Percentiles rank a stretch among this genome's conserved stretches.
These are phyloP conservation scores for Helminthosporium solani DNA, from an alignment of 2,329 filamentous ascomycete genomes.

Conservation along the genomic window DNA sequence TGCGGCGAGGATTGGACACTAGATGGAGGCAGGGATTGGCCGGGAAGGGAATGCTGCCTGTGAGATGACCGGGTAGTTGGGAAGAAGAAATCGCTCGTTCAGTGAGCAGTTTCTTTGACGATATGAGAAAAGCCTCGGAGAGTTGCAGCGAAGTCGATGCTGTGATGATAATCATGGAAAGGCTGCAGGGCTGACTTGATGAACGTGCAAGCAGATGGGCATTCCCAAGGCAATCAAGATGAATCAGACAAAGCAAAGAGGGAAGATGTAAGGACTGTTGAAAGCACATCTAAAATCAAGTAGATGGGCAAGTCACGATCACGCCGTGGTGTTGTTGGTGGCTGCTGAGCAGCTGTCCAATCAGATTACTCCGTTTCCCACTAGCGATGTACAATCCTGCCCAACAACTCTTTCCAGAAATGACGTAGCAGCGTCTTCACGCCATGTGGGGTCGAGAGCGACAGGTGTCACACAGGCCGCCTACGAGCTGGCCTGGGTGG, in stretches of 20 bases:
- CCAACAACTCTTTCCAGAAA: background rate
- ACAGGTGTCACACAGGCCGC: slow-evolving; percentile 1
- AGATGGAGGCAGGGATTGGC: background rate
- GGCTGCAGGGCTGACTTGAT: no score
- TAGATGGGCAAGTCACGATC: background rate
- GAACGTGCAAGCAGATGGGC: no score
- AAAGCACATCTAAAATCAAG: no score
- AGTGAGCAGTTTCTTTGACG: background rate
- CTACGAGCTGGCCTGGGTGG: background rate
- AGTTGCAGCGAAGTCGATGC: background rate
- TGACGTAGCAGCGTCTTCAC: slow-evolving; percentile 1
- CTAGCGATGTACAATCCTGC: no score
- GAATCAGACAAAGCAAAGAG: no score
- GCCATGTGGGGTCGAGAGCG: background rate
- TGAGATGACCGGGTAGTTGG: background rate
- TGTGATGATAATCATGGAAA: background rate
- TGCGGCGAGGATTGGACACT: background rate
- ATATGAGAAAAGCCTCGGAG: background rate
- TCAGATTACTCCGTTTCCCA: background rate
- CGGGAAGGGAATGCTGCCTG: background rate
- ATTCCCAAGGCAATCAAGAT: no score
- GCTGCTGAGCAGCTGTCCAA: background rate
- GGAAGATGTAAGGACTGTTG: no score
- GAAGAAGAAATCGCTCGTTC: background rate
- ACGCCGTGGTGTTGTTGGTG: background rate